These are phyloP conservation scores for Sugiyamaella neomexicana DNA, from an alignment of 1,139 yeast genomes.

Conservation along the genomic window DNA sequence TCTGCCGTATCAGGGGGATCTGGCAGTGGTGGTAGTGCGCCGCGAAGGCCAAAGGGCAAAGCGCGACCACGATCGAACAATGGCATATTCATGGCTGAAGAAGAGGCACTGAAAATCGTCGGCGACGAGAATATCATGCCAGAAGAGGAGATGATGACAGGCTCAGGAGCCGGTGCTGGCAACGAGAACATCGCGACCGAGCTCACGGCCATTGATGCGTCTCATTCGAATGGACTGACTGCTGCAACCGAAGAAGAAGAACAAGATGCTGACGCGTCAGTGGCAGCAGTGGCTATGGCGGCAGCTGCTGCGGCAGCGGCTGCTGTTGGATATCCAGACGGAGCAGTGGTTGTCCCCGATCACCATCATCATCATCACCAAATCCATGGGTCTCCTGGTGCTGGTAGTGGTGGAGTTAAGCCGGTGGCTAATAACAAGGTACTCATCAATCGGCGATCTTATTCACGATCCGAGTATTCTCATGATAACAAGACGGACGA, in stretches of 20 bases:
- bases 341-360: conserved; percentile 2
- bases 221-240: not conserved
- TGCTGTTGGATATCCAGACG: conserved; percentile 9
- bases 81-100: not conserved
- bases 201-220: not conserved
- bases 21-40: not conserved
- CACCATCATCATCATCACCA: not conserved
- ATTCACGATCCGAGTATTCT: conserved; percentile 14
- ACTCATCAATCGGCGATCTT: conserved; percentile 8
- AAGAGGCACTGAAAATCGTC: not conserved
- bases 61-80: not conserved
- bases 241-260: not conserved
- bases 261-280: conserved; percentile 1
- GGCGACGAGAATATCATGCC: conserved; percentile 12
- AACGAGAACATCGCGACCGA: conserved; percentile 14
- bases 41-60: not conserved
- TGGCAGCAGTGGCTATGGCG: conserved; percentile 5
- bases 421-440: conserved; percentile 12
- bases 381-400: too few relatives aligned
- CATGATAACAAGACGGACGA: conserved; percentile 11
- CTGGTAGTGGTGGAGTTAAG: too few relatives aligned
- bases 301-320: conserved; percentile 14
- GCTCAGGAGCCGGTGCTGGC: not conserved
- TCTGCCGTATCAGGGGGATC: not conserved
- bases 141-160: conserved; percentile 2